phyloP scores from a whole-genome alignment of 1,284 basidiomycete genomes.

The Schizophyllum amplum region DNA sequence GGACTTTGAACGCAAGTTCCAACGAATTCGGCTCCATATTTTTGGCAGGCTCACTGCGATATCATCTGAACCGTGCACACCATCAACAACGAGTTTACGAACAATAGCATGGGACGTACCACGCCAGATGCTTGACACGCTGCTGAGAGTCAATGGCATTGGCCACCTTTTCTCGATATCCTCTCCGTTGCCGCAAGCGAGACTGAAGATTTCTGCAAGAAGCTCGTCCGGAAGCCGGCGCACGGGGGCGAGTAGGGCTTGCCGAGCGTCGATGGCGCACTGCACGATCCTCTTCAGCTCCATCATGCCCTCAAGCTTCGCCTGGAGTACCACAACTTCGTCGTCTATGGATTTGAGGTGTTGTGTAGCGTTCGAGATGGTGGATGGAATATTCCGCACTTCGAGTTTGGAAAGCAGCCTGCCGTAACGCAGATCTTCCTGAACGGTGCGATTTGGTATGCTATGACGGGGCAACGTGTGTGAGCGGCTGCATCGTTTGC shows the following conservation, averaged over 20 bases:
- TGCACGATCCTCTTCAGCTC: too few species aligned
- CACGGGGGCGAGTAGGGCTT: neutral
- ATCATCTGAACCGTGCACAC: neutral
- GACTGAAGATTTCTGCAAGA: neutral
- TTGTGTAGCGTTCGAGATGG: too few species aligned
- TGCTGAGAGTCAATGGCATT: neutral
- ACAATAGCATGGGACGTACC: neutral
- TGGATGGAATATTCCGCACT: too few species aligned
- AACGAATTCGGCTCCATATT: neutral
- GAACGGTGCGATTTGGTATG: too few species aligned
- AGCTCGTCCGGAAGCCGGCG: neutral
- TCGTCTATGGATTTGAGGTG: too few species aligned
- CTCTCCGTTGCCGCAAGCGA: neutral
- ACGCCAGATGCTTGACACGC: neutral
- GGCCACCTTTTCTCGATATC: neutral
- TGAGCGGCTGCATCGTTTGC: too few species aligned
- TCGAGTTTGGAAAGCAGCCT: too few species aligned
- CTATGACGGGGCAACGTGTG: too few species aligned
- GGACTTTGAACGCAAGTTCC: neutral
- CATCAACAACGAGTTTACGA: neutral
- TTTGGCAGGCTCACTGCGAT: neutral
- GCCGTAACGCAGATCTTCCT: too few species aligned
- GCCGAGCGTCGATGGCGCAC: neutral
- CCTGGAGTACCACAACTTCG: too few species aligned
- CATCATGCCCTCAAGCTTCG: too few species aligned